Evolutionary conservation across 2,329 filamentous ascomycete species (phyloP).

Genomic region (Cercospora berteroae): DNA sequence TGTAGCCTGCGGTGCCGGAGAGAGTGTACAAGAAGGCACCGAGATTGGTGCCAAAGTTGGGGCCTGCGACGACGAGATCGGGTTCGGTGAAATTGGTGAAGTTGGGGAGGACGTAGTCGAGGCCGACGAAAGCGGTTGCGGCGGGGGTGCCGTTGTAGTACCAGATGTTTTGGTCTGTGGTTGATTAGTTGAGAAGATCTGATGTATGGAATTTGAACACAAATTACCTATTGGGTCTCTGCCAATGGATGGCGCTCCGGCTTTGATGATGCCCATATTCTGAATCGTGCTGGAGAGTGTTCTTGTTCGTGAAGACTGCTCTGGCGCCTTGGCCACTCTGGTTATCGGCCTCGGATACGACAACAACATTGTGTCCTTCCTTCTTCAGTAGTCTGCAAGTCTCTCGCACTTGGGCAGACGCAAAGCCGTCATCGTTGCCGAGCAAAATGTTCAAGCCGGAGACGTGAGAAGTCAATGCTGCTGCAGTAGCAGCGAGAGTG

Average conservation of each 20-base stretch:
- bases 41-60: slow-evolving; percentile 56
- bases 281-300: slow-evolving; percentile 44
- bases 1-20: slow-evolving; percentile 52
- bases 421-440: slow-evolving; percentile 43
- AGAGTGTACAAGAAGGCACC: slow-evolving; percentile 56
- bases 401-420: slow-evolving; percentile 39
- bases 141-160: slow-evolving; percentile 62
- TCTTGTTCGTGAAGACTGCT: slow-evolving; percentile 44
- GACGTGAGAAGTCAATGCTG: slow-evolving; percentile 17
- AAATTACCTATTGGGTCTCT: slow-evolving; percentile 43
- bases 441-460: slow-evolving; percentile 39
- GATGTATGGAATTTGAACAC: background rate
- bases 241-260: slow-evolving; percentile 51
- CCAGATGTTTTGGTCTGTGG: slow-evolving; percentile 54
- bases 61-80: slow-evolving; percentile 56
- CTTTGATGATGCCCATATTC: slow-evolving; percentile 50
- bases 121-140: slow-evolving; percentile 55
- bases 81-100: slow-evolving; percentile 51
- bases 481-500: slow-evolving; percentile 11
- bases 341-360: slow-evolving; percentile 45
- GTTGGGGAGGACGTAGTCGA: slow-evolving; percentile 48
- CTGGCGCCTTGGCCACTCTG: slow-evolving; percentile 50
- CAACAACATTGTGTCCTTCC: slow-evolving; percentile 42
- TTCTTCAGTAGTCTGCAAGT: slow-evolving; percentile 41
- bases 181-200: background rate